Base-by-base conservation (phyloP, 164 flowering plant species). In the Warburgia ugandensis region DNA sequence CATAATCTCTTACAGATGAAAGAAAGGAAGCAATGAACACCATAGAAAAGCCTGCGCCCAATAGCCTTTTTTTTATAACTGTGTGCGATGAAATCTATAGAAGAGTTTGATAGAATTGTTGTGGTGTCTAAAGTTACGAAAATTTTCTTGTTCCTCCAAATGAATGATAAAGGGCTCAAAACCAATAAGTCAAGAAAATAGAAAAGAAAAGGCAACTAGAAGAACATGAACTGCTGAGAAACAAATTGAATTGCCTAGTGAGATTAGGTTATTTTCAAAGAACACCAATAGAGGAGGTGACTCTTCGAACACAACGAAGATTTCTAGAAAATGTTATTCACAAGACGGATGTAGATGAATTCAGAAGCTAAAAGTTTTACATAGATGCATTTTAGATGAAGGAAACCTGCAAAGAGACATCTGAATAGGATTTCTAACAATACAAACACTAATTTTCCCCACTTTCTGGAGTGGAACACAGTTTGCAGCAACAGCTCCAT, bases 401-500 rank as follows among this genome's bases (percentile, higher is more conserved):
- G 79, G 57, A 73, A 70, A 52, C 86, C 89, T 26, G 94, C 83
- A 58, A 73, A 41, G 20, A 73, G 62, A 36, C 86, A 67, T 89
- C 89, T 81, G 47, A 77, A 81, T 52, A 78, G 12, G 23, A 84
- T 81, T 73, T 79, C 86, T 21, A 82, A 56, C 57, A 77, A 23
- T 26, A 82, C 84, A 60, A 84, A 82, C 1, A 39, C 73, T 26
- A 77, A 52, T 16, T 76, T 79, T 22, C 84, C 88, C 86, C 82
- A 84, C 44, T 64, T 70, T 39, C 59, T 58, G 4, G 89, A 81
- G 17, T 64, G 75, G 50, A 81, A 59, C 26, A 75, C 17, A 1
- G 52, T 51, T 59, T 78, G 79, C 52, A 80, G 48, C 33, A 73
- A 46, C 39, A 36, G 49, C 55, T 80, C 77, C 1, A 75, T 72